Base-by-base conservation (phyloP, 1,139 yeast genomes). In the Suhomyces bokatorum region DNA sequence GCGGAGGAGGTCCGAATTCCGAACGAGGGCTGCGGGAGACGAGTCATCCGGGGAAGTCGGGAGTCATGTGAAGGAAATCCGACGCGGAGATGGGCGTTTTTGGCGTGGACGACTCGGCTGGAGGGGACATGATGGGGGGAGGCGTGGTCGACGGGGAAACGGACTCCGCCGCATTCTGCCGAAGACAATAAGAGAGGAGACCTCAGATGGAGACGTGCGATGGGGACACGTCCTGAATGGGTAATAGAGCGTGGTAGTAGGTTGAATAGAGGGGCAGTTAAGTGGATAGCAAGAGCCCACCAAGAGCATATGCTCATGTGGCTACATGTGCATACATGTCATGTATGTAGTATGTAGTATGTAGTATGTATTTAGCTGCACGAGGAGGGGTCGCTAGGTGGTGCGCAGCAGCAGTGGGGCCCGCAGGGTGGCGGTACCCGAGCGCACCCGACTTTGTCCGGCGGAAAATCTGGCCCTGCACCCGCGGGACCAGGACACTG, bases 391-490 rank as follows among this genome's bases (percentile, higher is more conserved):
- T 26, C 10, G 27, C 27, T 9, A 11, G 17, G 28, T 24, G 14
- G 35, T 31, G 20, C 29, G 32, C 27, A 24, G 12, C 27, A 9
- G 27, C 27, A 11, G 27, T 4, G 8, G 9, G 27, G 27, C 28
- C 12, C 28, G 33, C 34, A 13, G 13, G 29, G 39, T 29, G 33
- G 34, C 22, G 12, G n/a, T 31, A 35, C 32, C 32, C 38, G 38
- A 31, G 37, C 20, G 17, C 46, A 43, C 46, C 46, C 46, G 46
- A 37, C 17, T 24, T 40, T 35, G 32, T 30, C 46, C 46, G 43
- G 16, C 37, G 32, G 39, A 37, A 24, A 37, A 33, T 29, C 30
- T 32, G 35, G 27, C 28, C 28, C 42, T 26, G 29, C 29, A 26
- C 42, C 40, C 30, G 37, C 17, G 14, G 22, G 17, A 44, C 34